Percentiles rank a stretch among this genome's conserved stretches.
These are phyloP conservation scores for Inonotus obliquus DNA, from an alignment of 1,284 basidiomycete genomes.

Conservation along the genomic window DNA sequence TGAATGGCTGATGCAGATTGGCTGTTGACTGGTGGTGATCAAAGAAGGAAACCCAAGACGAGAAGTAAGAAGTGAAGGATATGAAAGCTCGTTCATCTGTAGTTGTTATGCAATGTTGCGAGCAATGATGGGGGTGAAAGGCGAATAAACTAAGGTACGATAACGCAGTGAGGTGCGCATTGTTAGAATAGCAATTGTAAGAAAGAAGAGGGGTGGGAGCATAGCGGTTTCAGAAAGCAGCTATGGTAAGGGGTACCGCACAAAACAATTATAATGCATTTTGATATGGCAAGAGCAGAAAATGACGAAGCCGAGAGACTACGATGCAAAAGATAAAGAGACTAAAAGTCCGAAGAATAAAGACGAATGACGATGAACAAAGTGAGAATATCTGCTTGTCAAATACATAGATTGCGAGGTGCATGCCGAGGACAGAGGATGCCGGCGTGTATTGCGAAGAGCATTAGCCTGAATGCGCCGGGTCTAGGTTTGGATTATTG, in stretches of 20 bases:
- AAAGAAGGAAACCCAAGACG: neutral
- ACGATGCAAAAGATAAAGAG: slow-evolving; percentile 1
- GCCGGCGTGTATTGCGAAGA: neutral
- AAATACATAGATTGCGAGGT: slow-evolving; percentile 17
- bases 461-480: slow-evolving; percentile 12
- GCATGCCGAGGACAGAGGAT: slow-evolving; percentile 3
- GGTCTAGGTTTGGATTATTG: slow-evolving; percentile 17
- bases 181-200: neutral
- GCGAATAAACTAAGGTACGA: slow-evolving; percentile 1
- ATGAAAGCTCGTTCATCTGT: neutral
- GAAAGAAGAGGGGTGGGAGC: neutral
- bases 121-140: neutral
- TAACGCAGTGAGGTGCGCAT: slow-evolving; percentile 7
- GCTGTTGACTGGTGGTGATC: slow-evolving; percentile 3
- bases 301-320: neutral
- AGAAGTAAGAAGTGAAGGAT: neutral
- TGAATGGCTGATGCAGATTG: neutral
- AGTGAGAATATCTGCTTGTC: slow-evolving; percentile 4
- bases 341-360: slow-evolving; percentile 9
- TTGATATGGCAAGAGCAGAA: slow-evolving; percentile 6
- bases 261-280: slow-evolving; percentile 2
- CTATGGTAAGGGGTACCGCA: slow-evolving; percentile 7
- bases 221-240: neutral
- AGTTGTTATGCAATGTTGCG: slow-evolving; percentile 12
- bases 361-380: neutral